Evolutionary conservation across 2,329 filamentous ascomycete genomes (phyloP).

Genomic region (Colletotrichum spinosum): DNA sequence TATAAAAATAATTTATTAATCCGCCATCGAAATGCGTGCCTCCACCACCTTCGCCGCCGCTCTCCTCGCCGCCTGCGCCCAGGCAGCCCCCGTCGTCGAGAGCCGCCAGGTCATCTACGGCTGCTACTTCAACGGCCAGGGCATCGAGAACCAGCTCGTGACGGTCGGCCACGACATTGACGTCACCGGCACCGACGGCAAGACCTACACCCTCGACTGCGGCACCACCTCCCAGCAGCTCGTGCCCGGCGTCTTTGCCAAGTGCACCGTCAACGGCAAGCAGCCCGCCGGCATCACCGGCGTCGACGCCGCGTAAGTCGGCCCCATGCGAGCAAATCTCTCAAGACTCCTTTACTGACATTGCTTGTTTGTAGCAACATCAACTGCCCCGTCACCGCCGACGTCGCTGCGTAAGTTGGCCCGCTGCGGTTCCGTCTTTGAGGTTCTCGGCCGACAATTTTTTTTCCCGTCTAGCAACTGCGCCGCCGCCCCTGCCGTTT

Average conservation of each 20-base stretch:
- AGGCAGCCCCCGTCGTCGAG: conserved; percentile 22
- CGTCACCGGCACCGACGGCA: conserved; percentile 2
- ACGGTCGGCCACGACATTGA: conserved; percentile 18
- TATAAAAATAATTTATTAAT: background rate
- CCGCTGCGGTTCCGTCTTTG: too few relatives aligned
- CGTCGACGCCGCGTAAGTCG: conserved; percentile 11
- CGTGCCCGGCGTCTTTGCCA: conserved; percentile 31
- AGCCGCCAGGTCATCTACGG: conserved; percentile 24
- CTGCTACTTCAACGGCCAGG: conserved; percentile 26
- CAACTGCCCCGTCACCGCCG: conserved; percentile 21
- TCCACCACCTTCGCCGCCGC: conserved; percentile 11
- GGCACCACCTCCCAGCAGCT: conserved; percentile 18
- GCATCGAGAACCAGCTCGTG: conserved; percentile 18
- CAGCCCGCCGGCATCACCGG: conserved; percentile 13
- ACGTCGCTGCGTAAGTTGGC: background rate
- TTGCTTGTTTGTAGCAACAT: conserved; percentile 8
- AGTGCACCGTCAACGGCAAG: conserved; percentile 19
- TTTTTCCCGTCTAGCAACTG: background rate
- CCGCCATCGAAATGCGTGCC: conserved; percentile 14
- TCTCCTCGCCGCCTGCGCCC: conserved; percentile 12
- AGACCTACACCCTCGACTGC: conserved; percentile 24
- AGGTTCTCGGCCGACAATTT: too few relatives aligned
- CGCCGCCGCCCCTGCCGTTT: too few relatives aligned
- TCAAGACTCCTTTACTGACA: background rate
- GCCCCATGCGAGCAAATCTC: background rate